A percentile compares a stretch with the other conserved stretches of the same genome.
Conservation (phyloP, 2,329 filamentous ascomycete genomes). For the Penicillium rolfsii region DNA sequence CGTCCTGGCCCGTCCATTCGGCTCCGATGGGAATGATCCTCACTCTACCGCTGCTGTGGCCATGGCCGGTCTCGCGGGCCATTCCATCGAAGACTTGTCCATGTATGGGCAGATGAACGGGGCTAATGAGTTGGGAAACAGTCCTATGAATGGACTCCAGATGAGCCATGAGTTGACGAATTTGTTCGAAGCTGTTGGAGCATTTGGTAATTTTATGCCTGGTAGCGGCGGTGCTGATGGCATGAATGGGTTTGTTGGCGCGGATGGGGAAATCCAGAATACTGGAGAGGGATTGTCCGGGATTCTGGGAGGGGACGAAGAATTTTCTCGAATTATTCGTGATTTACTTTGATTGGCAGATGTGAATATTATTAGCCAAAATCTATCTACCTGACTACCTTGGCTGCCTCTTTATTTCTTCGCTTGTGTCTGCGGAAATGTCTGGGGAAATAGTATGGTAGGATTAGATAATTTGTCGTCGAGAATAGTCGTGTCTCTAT, state of each 20-base stretch:
- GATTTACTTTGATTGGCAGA: slow-evolving; percentile 56
- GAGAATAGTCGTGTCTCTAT: no score
- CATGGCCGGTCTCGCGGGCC: slow-evolving; percentile 67
- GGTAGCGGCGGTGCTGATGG: slow-evolving; percentile 39
- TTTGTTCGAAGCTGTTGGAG: slow-evolving; percentile 66
- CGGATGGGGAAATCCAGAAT: slow-evolving; percentile 45
- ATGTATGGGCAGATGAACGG: slow-evolving; percentile 50
- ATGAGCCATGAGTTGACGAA: slow-evolving; percentile 64
- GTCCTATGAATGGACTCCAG: slow-evolving; percentile 62
- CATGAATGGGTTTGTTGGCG: slow-evolving; percentile 43
- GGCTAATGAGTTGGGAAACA: slow-evolving; percentile 52
- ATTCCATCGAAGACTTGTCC: slow-evolving; percentile 61
- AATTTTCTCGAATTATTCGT: slow-evolving; percentile 61
- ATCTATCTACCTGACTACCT: not conserved
- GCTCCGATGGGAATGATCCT: slow-evolving; percentile 54
- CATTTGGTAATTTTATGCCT: slow-evolving; percentile 49
- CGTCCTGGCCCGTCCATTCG: slow-evolving; percentile 47
- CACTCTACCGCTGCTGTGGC: slow-evolving; percentile 66
- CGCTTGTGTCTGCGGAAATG: no score
- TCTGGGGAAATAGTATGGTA: no score
- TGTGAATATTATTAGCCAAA: not conserved
- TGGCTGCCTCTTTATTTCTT: no score
- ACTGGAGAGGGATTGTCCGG: slow-evolving; percentile 50
- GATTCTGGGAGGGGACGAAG: slow-evolving; percentile 60
- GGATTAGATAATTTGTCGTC: no score